Base-by-base conservation (phyloP, 1,284 basidiomycete genomes). In the Laetiporus sulphureus region DNA sequence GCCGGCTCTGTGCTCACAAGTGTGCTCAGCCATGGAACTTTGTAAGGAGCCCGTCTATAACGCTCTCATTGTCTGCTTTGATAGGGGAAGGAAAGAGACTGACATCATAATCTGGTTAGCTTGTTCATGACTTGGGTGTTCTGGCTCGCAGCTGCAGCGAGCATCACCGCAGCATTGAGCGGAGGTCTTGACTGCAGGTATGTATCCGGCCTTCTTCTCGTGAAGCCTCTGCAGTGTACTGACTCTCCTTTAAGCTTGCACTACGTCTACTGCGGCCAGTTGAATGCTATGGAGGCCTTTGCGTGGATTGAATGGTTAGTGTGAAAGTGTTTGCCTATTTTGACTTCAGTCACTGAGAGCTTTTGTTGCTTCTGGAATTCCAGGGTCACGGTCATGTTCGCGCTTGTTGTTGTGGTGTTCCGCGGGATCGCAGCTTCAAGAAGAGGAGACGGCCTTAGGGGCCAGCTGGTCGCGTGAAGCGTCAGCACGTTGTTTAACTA, bases 151-250 rank as follows among this genome's bases (percentile, higher is more conserved):
- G 61, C 50, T 10, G 61, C 83, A 3, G 78, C 79, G 2, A 72
- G 79, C 15, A 72, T 88, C 38, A 87, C 84, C 1, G 62, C 72
- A 18, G 65, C 71, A 27, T 66, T 85, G 20, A 77, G 78, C 12
- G 84, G 84, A 18, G 75, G 82, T 10, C 56, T 83, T 38, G 77
- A 83, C 53, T 88, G 84, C 73, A 57, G 53, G 79, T 78, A 57
- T 38, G 70, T 69, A 7, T 10, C 16, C 25, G 13, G 7, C 8
- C 11, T 36, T 36, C 19, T 22, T 19, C 33, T 13, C n/a, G 32
- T 41, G 12, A 34, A 33, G 20, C 35, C 25, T 39, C 15, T 31
- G 15, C 19, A 12, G 37, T 29, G 25, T 29, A 49, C 36, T 38
- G 67, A 66, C 23, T 11, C 2, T 12, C 15, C 4, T 2, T 5